These are phyloP conservation scores for Ophiostoma himal-ulmi DNA, from an alignment of 2,329 filamentous ascomycete genomes.

Conservation along the genomic window DNA sequence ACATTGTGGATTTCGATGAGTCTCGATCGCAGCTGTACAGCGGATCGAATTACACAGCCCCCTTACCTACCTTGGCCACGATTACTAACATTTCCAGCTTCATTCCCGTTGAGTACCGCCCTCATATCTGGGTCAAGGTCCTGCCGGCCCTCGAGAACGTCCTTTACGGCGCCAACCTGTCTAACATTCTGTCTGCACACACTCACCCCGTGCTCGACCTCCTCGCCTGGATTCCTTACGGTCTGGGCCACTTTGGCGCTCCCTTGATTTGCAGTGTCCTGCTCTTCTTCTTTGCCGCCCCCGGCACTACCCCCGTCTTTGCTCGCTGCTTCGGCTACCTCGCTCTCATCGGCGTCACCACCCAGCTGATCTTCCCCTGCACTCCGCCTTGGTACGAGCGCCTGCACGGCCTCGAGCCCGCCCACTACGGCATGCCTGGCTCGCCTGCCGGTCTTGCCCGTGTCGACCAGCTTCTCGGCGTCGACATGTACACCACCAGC, in stretches of 20 bases:
- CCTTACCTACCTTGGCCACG: no score
- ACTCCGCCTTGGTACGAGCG: slow-evolving; percentile 98
- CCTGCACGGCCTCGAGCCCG: slow-evolving; percentile 80
- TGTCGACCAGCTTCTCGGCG: slow-evolving; percentile 81
- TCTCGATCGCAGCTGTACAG: background rate
- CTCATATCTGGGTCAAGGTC: slow-evolving; percentile 92
- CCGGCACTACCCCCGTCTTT: slow-evolving; percentile 77
- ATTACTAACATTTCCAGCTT: slow-evolving; percentile 54
- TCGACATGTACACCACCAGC: slow-evolving; percentile 87
- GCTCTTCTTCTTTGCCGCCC: slow-evolving; percentile 84
- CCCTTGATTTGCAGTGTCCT: slow-evolving; percentile 71
- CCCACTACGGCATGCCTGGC: slow-evolving; percentile 85
- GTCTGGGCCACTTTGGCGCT: slow-evolving; percentile 80
- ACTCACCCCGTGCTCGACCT: slow-evolving; percentile 78
- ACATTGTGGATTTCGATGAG: background rate
- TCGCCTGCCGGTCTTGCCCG: slow-evolving; percentile 84
- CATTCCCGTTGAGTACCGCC: slow-evolving; percentile 80
- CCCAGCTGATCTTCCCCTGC: slow-evolving; percentile 87
- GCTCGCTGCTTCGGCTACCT: slow-evolving; percentile 87
- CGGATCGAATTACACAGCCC: background rate
- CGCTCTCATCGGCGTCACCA: slow-evolving; percentile 79
- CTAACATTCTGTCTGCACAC: slow-evolving; percentile 89
- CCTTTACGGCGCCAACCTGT: slow-evolving; percentile 89
- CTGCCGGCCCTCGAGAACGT: slow-evolving; percentile 93
- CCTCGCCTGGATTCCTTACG: slow-evolving; percentile 89